Percentiles rank a stretch among this genome's conserved stretches.
Conservation (phyloP, 73 alveolate species). For the Paraurostyla sp. region DNA sequence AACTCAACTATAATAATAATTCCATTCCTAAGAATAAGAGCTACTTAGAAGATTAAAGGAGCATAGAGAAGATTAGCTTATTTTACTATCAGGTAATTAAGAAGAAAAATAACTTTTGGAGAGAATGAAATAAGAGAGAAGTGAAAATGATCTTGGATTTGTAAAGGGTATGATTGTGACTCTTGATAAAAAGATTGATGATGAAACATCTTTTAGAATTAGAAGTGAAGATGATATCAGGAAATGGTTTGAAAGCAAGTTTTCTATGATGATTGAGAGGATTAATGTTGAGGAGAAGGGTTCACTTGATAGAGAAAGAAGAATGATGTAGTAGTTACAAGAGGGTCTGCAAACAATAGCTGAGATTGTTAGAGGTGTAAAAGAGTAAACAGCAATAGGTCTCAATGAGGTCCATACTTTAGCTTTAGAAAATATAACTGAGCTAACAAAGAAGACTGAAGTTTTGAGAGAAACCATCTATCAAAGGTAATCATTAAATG, state of each 20-base stretch:
- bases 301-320: slow-evolving; percentile 68
- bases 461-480: slow-evolving; percentile 59
- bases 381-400: slow-evolving; percentile 68
- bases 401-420: slow-evolving; percentile 61
- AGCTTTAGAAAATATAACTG: slow-evolving; percentile 66
- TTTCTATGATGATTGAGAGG: slow-evolving; percentile 43
- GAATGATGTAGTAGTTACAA: slow-evolving; percentile 67
- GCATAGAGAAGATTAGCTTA: slow-evolving; percentile 70
- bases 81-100: slow-evolving; percentile 32
- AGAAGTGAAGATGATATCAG: slow-evolving; percentile 77
- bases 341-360: slow-evolving; percentile 70
- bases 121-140: slow-evolving; percentile 56
- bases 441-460: slow-evolving; percentile 61
- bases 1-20: slow-evolving; percentile 59
- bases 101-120: slow-evolving; percentile 63
- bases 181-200: slow-evolving; percentile 74
- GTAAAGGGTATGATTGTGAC: slow-evolving; percentile 52
- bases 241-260: slow-evolving; percentile 73
- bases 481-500: slow-evolving; percentile 47
- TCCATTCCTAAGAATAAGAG: slow-evolving; percentile 64
- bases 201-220: slow-evolving; percentile 67
- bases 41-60: slow-evolving; percentile 64
- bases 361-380: slow-evolving; percentile 75
- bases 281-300: slow-evolving; percentile 73
- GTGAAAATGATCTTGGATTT: slow-evolving; percentile 59